phyloP scores from a whole-genome alignment of 192 early-diverging fungal genomes.

The Spinellus fusiger region DNA sequence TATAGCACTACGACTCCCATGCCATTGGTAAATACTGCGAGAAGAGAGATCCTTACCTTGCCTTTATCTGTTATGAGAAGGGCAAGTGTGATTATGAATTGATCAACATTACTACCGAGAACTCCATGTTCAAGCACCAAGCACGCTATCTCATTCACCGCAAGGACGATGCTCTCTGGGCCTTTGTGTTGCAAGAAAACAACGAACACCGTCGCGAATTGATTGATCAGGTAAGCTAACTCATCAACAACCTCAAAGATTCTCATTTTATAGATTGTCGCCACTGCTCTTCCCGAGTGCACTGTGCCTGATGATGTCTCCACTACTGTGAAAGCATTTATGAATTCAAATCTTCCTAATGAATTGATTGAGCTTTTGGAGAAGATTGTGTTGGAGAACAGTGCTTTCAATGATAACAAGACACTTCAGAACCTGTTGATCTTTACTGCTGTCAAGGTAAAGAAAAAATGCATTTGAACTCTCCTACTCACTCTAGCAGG shows the following conservation, averaged over 20 bases:
- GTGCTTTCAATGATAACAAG: slow-evolving; percentile 91
- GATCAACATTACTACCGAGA: slow-evolving; percentile 94
- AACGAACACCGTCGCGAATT: slow-evolving; percentile 83
- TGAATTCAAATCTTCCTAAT: slow-evolving; percentile 91
- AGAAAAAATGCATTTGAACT: neutral
- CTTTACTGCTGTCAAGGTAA: slow-evolving; percentile 88
- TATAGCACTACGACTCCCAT: slow-evolving; percentile 81
- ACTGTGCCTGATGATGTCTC: slow-evolving; percentile 98
- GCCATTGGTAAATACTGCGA: slow-evolving; percentile 98
- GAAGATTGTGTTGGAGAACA: slow-evolving; percentile 90
- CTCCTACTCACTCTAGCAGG: slow-evolving; percentile 31
- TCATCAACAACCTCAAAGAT: neutral
- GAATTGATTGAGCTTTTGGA: slow-evolving; percentile 97
- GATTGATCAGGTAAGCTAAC: slow-evolving; percentile 85
- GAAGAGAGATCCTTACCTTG: slow-evolving; percentile 95
- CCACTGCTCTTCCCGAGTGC: slow-evolving; percentile 88
- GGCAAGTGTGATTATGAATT: slow-evolving; percentile 94
- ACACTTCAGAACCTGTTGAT: slow-evolving; percentile 98
- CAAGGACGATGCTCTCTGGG: slow-evolving; percentile 82
- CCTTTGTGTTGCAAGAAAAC: slow-evolving; percentile 67
- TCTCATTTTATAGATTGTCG: slow-evolving; percentile 59
- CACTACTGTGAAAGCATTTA: slow-evolving; percentile 95
- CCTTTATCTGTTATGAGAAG: slow-evolving; percentile 89
- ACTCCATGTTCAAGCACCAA: slow-evolving; percentile 99
- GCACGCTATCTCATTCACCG: slow-evolving; percentile 92